These are phyloP conservation scores for Dryas integrifolia DNA, from an alignment of 331 rosid genomes.

Conservation along the genomic window DNA sequence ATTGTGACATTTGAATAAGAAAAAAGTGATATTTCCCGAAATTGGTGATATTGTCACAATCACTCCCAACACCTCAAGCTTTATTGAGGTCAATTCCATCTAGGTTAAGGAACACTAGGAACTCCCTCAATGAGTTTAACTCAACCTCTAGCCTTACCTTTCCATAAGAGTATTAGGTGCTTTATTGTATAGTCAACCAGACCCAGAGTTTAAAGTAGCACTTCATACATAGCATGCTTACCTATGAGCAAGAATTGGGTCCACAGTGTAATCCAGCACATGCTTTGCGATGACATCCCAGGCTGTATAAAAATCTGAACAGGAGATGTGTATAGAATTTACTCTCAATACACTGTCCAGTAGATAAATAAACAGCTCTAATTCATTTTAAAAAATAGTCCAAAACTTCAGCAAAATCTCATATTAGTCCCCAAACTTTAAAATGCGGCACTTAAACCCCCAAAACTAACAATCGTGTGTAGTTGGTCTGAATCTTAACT, in stretches of 20 bases:
- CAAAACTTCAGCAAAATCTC: background rate
- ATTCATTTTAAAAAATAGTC: constrained; percentile 9
- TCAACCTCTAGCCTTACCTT: background rate
- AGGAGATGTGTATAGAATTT: constrained; percentile 19
- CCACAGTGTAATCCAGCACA: constrained; percentile 48
- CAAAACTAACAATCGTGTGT: background rate
- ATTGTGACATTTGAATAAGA: constrained; percentile 7
- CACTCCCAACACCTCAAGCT: background rate
- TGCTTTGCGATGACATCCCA: constrained; percentile 81
- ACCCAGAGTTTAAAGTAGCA: constrained; percentile 18
- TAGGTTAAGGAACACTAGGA: constrained; percentile 15
- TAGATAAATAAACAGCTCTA: background rate
- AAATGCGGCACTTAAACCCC: background rate
- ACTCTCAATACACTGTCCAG: constrained; percentile 25
- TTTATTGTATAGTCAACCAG: constrained; percentile 11
- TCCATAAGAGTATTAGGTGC: constrained; percentile 13
- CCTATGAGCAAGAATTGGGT: constrained; percentile 75
- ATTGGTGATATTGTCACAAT: background rate
- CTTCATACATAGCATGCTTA: constrained; percentile 34
- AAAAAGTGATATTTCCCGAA: background rate
- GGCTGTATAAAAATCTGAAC: constrained; percentile 91
- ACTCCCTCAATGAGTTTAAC: constrained; percentile 13
- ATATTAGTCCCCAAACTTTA: background rate
- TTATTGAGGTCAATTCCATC: background rate
- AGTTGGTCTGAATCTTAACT: background rate